phyloP scores from a whole-genome alignment of 1,139 yeast species.

The Eremothecium gossypii region DNA sequence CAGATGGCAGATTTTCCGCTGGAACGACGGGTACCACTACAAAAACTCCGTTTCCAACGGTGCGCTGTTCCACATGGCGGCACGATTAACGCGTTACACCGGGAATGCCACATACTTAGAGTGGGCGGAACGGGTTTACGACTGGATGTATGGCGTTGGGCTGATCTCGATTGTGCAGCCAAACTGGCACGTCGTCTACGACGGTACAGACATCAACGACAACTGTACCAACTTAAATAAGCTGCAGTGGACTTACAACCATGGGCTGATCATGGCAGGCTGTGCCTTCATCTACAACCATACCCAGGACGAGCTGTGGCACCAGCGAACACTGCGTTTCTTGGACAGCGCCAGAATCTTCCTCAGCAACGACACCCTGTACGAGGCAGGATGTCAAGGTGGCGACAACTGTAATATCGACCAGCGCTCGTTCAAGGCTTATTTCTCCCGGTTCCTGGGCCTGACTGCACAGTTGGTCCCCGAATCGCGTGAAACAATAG shows the following conservation, averaged over 20 bases:
- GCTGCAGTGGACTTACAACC: conserved; percentile 82
- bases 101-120: conserved; percentile 62
- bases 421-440: conserved; percentile 55
- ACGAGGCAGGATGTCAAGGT: conserved; percentile 47
- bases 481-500: conserved; percentile 35
- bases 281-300: conserved; percentile 72
- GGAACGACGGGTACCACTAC: conserved; percentile 91
- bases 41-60: conserved; percentile 89
- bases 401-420: conserved; percentile 45
- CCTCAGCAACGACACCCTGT: conserved; percentile 41
- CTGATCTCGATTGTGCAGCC: conserved; percentile 40
- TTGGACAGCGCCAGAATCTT: conserved; percentile 37
- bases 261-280: conserved; percentile 73
- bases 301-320: conserved; percentile 41
- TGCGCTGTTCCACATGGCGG: conserved; percentile 78
- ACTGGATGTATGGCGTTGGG: conserved; percentile 65
- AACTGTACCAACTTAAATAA: conserved; percentile 55
- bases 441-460: conserved; percentile 48
- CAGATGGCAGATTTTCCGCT: conserved; percentile 92
- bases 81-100: conserved; percentile 79
- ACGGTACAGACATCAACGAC: conserved; percentile 60
- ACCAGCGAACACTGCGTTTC: conserved; percentile 37
- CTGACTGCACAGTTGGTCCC: conserved; percentile 43
- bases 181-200: conserved; percentile 52
- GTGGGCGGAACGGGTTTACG: conserved; percentile 72